Base-by-base conservation (phyloP, 106 monocot species). In the Apostasia ramifera region DNA sequence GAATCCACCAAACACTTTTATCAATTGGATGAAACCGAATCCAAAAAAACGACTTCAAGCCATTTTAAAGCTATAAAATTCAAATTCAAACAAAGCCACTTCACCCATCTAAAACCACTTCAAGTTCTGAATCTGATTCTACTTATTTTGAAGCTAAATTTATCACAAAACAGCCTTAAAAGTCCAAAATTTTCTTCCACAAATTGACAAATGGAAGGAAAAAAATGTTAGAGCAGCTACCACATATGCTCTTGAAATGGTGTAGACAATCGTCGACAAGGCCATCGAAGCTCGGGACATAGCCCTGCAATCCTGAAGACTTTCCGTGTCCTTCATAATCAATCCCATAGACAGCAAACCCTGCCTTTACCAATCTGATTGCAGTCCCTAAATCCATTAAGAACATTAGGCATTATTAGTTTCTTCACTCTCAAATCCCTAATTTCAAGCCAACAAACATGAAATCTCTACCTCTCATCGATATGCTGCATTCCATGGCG, bases 301-400 rank as follows among this genome's bases (percentile, higher is more conserved):
- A 89, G 60, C 79, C 85, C 62, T 82, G 82, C 14, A 89, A 49
- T 10, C 89, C 85, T 11, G 57, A 66, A 37, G 89, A 89, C 48
- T 80, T 85, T 0, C 89, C 89, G 55, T 85, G 82, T 41, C 89
- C 89, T 43, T 85, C 80, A 15, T 85, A 80, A 60, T 88, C 88
- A 2, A 88, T 71, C 0, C 88, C 84, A 15, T 79, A 73, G 0
- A 88, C 84, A 6, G 76, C 81, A 55, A 71, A 84, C 2, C 88
- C 84, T 46, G 81, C 84, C 50, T 62, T 79, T 1, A 74, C 79
- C 0, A 85, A 74, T 9, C 68, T 41, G 3, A 15, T 66, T 1
- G 67, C 82, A 41, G 84, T 80, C 38, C 74, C 86, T 86, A 74
- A 58, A 73, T 40, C 11, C 40, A n/a, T 44, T 39, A 70, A 60